Conservation (phyloP, 2,329 filamentous ascomycete genomes). For the Epichloe elymi region DNA sequence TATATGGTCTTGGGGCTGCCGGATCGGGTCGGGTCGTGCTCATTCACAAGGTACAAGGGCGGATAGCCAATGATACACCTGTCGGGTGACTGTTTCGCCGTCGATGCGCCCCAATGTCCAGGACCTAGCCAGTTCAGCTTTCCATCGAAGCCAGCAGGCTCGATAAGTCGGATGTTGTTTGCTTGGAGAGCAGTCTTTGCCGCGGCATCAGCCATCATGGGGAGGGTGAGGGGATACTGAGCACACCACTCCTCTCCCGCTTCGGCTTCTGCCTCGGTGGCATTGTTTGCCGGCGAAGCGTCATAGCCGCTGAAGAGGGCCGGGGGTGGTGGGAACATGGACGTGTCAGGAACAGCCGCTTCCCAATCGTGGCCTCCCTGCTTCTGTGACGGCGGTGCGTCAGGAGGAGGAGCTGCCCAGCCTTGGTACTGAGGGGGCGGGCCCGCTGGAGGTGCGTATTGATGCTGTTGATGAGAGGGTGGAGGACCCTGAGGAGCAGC, state of each 20-base stretch:
- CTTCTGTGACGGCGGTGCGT: slow-evolving; percentile 17
- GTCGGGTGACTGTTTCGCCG: slow-evolving; percentile 37
- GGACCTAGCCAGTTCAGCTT: slow-evolving; percentile 29
- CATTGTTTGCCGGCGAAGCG: slow-evolving; percentile 55
- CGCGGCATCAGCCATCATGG: slow-evolving; percentile 34
- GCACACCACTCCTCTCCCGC: slow-evolving; percentile 54
- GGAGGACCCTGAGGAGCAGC: slow-evolving; percentile 20
- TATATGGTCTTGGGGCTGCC: slow-evolving; percentile 43
- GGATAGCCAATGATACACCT: slow-evolving; percentile 53
- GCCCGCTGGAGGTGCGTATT: slow-evolving; percentile 17
- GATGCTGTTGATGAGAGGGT: slow-evolving; percentile 9
- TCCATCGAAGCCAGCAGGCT: slow-evolving; percentile 35
- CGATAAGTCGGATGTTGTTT: slow-evolving; percentile 41
- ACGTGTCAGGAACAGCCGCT: slow-evolving; percentile 55
- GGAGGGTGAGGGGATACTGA: slow-evolving; percentile 44
- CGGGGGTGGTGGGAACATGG: slow-evolving; percentile 60
- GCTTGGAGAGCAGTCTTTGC: slow-evolving; percentile 33
- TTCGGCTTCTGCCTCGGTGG: slow-evolving; percentile 48
- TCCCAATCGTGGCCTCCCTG: slow-evolving; percentile 53
- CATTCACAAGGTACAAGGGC: slow-evolving; percentile 50
- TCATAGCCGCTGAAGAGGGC: slow-evolving; percentile 51
- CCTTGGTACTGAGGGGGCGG: slow-evolving; percentile 15
- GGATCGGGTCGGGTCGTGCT: slow-evolving; percentile 41
- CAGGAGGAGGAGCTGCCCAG: slow-evolving; percentile 24
- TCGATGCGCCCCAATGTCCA: slow-evolving; percentile 39